These are phyloP conservation scores for Xylaria multiplex DNA, from an alignment of 2,329 filamentous ascomycete genomes.

Conservation along the genomic window DNA sequence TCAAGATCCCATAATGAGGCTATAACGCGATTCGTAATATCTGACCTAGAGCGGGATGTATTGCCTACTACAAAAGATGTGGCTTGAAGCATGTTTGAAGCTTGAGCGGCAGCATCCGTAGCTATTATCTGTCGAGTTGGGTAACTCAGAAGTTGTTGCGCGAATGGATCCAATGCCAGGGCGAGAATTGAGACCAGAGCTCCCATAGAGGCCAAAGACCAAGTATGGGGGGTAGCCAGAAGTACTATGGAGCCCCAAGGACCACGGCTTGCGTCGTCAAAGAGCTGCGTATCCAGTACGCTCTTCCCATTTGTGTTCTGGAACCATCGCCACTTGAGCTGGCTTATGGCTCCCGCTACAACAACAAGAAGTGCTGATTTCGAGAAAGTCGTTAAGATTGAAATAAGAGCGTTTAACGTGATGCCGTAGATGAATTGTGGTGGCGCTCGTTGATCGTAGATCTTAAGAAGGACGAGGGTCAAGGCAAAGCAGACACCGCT, in stretches of 20 bases:
- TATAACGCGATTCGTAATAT: no score
- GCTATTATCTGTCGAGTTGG: background rate
- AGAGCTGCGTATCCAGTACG: slow-evolving; percentile 16
- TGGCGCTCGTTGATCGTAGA: slow-evolving; percentile 12
- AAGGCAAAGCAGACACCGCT: slow-evolving; percentile 13
- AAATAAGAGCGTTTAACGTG: slow-evolving; percentile 33
- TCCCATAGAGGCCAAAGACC: slow-evolving; percentile 20
- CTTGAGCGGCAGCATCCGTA: background rate
- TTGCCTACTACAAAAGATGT: no score
- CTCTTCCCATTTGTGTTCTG: slow-evolving; percentile 3
- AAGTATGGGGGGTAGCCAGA: background rate
- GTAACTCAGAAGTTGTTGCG: slow-evolving; percentile 24
- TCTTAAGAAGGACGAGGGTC: slow-evolving; percentile 10
- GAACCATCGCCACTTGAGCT: slow-evolving; percentile 36
- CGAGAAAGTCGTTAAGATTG: slow-evolving; percentile 20
- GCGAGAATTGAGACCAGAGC: slow-evolving; percentile 23
- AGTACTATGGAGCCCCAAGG: slow-evolving; percentile 15
- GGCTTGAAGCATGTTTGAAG: no score
- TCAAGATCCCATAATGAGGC: slow-evolving; percentile 9
- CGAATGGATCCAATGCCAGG: slow-evolving; percentile 28
- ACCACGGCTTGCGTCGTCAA: slow-evolving; percentile 29
- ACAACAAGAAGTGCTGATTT: slow-evolving; percentile 23
- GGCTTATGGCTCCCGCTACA: slow-evolving; percentile 20
- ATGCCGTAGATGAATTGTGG: slow-evolving; percentile 27
- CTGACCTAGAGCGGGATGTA: no score